Evolutionary conservation across 2,329 filamentous ascomycete species (phyloP), one percentile per base, ranked within the genome.

Genomic region (Lachnellula hyalina): DNA sequence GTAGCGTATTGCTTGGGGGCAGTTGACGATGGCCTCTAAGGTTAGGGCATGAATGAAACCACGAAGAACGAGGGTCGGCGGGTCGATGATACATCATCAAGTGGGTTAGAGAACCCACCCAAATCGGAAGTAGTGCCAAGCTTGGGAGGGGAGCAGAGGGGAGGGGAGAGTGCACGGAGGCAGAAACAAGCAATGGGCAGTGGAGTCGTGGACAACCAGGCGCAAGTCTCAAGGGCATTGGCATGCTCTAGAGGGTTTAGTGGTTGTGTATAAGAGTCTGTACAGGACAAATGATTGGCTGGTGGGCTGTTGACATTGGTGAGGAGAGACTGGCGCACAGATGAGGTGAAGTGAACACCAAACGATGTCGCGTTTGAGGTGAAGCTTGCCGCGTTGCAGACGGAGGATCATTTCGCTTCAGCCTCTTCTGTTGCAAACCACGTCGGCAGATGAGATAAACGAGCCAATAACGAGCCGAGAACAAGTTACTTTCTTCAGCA

Each of bases 11-110:
- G 36, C 12, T 40, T 6, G 14, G n/a, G 36, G 8, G 15, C 15
- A 44, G 21, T 28, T 44, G 15, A 32, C 21, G 7, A 12, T 44
- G 4, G 15, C 12, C 49, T 44, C 21, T 11, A 4, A 28, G 25
- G 42, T 3, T 41, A 25, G 25, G 51, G 59, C 60, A 62, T 60
- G 56, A 58, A 41, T 61, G 60, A 62, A 61, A 58, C 55, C 35
- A 21, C 14, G 46, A 14, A 36, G 47, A 19, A 42, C 49, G 46
- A 42, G 21, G 53, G 49, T 44, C 40, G 36, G 48, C 34, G 28
- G 44, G 35, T 25, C 32, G 32, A 42, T 36, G 28, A 32, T 32
- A 32, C 28, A 32, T 8, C 28, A 54, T 54, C 60, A 58, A 58
- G 54, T 47, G 42, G 52, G 40, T 52, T 53, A 51, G 28, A 52